These are phyloP conservation scores for Aspergillus affinis DNA, from an alignment of 495 filamentous ascomycete genomes.

Conservation along the genomic window DNA sequence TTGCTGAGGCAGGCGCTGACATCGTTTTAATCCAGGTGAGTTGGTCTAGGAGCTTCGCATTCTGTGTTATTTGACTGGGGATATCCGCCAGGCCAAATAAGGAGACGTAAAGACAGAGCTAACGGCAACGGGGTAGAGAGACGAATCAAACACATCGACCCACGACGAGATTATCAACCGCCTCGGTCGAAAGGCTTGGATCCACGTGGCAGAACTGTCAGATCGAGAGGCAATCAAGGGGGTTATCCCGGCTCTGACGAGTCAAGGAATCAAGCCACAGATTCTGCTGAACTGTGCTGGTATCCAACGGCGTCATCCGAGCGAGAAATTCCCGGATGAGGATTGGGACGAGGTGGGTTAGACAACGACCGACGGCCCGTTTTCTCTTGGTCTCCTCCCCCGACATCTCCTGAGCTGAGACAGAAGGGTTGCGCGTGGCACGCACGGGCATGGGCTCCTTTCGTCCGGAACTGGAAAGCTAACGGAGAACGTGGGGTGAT, in stretches of 20 bases:
- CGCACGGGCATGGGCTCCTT: neutral
- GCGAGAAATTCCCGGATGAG: slow-evolving; percentile 72
- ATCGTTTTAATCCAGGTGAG: slow-evolving; percentile 63
- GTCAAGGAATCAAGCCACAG: slow-evolving; percentile 59
- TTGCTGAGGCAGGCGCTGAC: slow-evolving; percentile 86
- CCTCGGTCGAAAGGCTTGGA: slow-evolving; percentile 63
- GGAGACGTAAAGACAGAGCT: neutral
- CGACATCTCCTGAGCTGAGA: neutral
- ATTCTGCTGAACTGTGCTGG: slow-evolving; percentile 86
- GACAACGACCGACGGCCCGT: neutral
- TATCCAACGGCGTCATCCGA: slow-evolving; percentile 78
- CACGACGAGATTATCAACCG: slow-evolving; percentile 56
- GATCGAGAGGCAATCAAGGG: slow-evolving; percentile 46
- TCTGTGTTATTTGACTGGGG: neutral
- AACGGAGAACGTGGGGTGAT: slow-evolving; percentile 4
- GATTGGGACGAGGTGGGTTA: slow-evolving; percentile 72
- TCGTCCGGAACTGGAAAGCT: slow-evolving; percentile 1
- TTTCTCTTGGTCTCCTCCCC: slow-evolving; percentile 6
- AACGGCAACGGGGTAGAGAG: slow-evolving; percentile 47
- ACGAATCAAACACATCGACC: slow-evolving; percentile 55
- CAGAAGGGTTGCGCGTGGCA: neutral
- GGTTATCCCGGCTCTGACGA: slow-evolving; percentile 58
- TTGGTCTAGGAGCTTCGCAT: slow-evolving; percentile 52
- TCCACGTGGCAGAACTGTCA: slow-evolving; percentile 74
- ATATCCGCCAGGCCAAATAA: neutral